Percentiles rank a stretch among this genome's conserved stretches.
Conservation (phyloP, 2,329 filamentous ascomycete species). For the Hypoxylon sp. region DNA sequence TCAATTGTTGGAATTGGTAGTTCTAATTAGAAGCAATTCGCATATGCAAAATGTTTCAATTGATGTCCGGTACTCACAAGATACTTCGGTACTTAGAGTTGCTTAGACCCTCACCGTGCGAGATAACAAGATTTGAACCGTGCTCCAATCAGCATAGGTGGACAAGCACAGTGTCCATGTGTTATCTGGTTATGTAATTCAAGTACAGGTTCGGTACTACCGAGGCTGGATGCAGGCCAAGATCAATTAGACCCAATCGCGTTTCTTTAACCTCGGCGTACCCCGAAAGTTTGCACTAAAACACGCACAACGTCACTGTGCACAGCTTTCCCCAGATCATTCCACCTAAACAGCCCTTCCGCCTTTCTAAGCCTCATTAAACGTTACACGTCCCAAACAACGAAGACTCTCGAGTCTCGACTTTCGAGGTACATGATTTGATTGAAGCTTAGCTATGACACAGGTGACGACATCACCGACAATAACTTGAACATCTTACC, state of each 20-base stretch:
- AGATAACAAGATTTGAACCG: not conserved
- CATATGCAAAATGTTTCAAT: not conserved
- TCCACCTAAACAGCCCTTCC: conserved; percentile 13
- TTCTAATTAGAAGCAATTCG: not conserved
- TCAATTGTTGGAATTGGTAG: not conserved
- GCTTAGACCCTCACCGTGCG: not conserved
- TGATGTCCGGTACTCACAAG: not conserved
- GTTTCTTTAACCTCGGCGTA: conserved; percentile 39
- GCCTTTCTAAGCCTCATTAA: conserved; percentile 43
- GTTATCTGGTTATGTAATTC: conserved; percentile 20
- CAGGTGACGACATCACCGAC: conserved; percentile 25
- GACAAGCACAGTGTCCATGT: not conserved
- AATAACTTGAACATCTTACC: conserved; percentile 19
- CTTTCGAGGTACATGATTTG: not conserved
- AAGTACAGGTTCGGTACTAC: conserved; percentile 23
- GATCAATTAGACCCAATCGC: conserved; percentile 19
- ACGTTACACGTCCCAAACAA: conserved; percentile 41
- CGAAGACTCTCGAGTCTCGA: not conserved
- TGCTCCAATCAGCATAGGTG: not conserved
- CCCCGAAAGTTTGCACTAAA: conserved; percentile 33
- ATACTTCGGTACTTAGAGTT: not conserved
- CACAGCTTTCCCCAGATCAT: conserved; percentile 30
- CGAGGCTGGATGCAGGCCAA: conserved; percentile 35
- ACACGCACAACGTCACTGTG: conserved; percentile 37
- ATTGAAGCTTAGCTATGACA: conserved; percentile 24